Evolutionary conservation across 208 protist genomes (phyloP), one percentile per base, ranked within the genome.

Genomic region (Angomonas desouzai): DNA sequence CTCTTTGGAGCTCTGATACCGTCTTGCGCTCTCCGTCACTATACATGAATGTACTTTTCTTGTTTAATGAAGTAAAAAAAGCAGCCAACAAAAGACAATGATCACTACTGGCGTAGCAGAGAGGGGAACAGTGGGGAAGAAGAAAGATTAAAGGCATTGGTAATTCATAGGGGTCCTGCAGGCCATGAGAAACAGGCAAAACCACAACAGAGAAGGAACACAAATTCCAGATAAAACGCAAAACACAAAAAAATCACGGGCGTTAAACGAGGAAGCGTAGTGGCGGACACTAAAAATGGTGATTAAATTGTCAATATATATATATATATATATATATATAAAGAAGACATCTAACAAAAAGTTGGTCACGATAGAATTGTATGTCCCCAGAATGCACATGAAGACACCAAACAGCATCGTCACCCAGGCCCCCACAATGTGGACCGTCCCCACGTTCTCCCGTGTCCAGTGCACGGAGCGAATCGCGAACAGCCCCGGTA

Each of bases 1-100:
- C 81, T 2, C 89, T 79, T 61, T 88, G 82, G 48, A 92, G 72
- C 76, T 92, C 85, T 49, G 85, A 92, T 43, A 94, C 72, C 9
- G 89, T 94, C 71, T 94, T 89, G 0, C 83, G 73, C 25, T 89
- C 72, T 16, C 89, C 89, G 74, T 94, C 85, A 55, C 85, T 89
- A 64, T 94, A 94, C 89, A 94, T 94, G 49, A 43, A 16, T 9
- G 27, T 32, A 2, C n/a, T n/a, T 25, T 48, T 28, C 18, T 23
- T 61, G 28, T 28, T 55, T 16, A 20, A 25, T 16, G 18, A 53
- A 53, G 23, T 23, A 53, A 53, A 9, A 11, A 29, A 53, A n/a
- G n/a, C n/a, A n/a, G n/a, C n/a, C n/a, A n/a, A n/a, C n/a, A n/a
- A n/a, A n/a, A n/a, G n/a, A n/a, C n/a, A n/a, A n/a, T n/a, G n/a